Conservation (phyloP, 1,284 basidiomycete genomes). For the Abortiporus biennis region DNA sequence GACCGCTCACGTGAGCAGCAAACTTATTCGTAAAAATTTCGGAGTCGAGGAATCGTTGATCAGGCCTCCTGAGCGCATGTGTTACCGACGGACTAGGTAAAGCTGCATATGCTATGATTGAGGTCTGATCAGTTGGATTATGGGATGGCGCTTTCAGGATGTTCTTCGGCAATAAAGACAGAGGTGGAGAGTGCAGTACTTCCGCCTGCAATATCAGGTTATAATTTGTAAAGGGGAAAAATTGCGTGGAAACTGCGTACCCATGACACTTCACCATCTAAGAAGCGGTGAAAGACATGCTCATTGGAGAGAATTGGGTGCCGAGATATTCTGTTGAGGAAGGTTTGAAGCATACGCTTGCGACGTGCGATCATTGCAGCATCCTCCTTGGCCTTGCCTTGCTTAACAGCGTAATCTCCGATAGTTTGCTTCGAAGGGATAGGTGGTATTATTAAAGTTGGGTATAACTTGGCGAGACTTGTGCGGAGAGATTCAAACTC, state of each 20-base stretch:
- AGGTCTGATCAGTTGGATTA: slow-evolving; percentile 80
- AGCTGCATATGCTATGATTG: slow-evolving; percentile 72
- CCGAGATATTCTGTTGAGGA: slow-evolving; percentile 82
- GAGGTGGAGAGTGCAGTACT: slow-evolving; percentile 86
- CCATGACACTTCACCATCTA: slow-evolving; percentile 96
- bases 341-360: slow-evolving; percentile 93
- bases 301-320: slow-evolving; percentile 95
- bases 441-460: slow-evolving; percentile 94
- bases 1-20: slow-evolving; percentile 83
- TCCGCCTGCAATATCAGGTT: slow-evolving; percentile 53
- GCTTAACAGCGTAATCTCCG: slow-evolving; percentile 96
- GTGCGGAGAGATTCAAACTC: slow-evolving; percentile 93
- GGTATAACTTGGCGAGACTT: slow-evolving; percentile 84
- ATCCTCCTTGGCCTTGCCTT: slow-evolving; percentile 96
- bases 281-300: slow-evolving; percentile 91
- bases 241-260: slow-evolving; percentile 34
- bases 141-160: slow-evolving; percentile 93
- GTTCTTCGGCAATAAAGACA: slow-evolving; percentile 91
- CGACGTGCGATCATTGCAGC: slow-evolving; percentile 86
- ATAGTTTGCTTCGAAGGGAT: slow-evolving; percentile 97
- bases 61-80: slow-evolving; percentile 82
- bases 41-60: slow-evolving; percentile 93
- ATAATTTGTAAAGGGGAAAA: neutral
- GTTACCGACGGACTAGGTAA: slow-evolving; percentile 86
- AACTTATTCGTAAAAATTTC: slow-evolving; percentile 98